phyloP scores from a whole-genome alignment of 1,139 yeast species.

The Yamadazyma atmosphaerica region DNA sequence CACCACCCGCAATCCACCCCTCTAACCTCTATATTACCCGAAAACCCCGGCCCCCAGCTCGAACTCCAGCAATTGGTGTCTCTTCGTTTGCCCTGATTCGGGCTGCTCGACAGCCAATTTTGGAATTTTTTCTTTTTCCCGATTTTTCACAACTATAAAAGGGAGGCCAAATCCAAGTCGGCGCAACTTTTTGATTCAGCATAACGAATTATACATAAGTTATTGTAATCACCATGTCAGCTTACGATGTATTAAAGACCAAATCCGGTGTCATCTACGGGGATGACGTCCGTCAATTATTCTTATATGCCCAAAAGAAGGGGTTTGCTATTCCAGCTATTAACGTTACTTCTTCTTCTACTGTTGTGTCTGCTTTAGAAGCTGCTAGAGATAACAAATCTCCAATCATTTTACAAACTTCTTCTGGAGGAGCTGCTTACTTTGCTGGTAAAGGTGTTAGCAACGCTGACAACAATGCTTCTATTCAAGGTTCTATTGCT shows the following conservation, averaged over 20 bases:
- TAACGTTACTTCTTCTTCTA: constrained; percentile 96
- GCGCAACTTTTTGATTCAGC: neutral
- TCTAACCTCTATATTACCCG: neutral
- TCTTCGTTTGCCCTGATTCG: neutral
- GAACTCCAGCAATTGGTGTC: neutral
- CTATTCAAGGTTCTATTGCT: constrained; percentile 93
- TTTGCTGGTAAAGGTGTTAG: constrained; percentile 99
- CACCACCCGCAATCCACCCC: neutral
- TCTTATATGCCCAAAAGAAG: constrained; percentile 90
- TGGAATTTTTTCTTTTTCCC: neutral
- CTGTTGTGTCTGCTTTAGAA: constrained; percentile 95
- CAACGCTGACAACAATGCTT: constrained; percentile 90
- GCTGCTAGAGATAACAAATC: constrained; percentile 96
- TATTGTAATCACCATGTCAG: constrained; percentile 29
- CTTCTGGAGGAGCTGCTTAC: constrained; percentile 99
- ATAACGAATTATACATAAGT: constrained; percentile 6
- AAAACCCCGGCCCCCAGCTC: neutral
- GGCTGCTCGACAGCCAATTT: neutral
- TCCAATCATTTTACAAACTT: constrained; percentile 95
- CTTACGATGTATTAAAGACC: constrained; percentile 71
- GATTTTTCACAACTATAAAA: constrained; percentile 7
- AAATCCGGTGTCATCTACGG: constrained; percentile 99
- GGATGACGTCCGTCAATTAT: constrained; percentile 91
- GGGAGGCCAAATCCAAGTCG: constrained; percentile 9
- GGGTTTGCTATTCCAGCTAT: constrained; percentile 98